Evolutionary conservation across 2,329 filamentous ascomycete genomes (phyloP).

Genomic region (Ophiocordyceps robertsii): DNA sequence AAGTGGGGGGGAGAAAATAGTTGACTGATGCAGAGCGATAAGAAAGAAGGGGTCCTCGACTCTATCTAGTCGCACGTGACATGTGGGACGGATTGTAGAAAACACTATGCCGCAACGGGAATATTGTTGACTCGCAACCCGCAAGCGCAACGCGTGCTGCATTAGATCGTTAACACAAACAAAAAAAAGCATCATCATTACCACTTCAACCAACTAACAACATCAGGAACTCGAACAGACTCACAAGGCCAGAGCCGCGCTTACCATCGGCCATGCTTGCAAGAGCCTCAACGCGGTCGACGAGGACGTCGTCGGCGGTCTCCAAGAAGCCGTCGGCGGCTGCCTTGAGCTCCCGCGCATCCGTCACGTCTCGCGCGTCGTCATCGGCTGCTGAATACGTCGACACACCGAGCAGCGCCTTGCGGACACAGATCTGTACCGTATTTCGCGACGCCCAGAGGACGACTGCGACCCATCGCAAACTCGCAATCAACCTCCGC

Average conservation of each 20-base stretch:
- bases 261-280: slow-evolving; percentile 29
- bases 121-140: slow-evolving; percentile 17
- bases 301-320: slow-evolving; percentile 28
- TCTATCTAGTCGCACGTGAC: slow-evolving; percentile 20
- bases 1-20: slow-evolving; percentile 10
- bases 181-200: slow-evolving; percentile 12
- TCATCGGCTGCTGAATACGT: slow-evolving; percentile 58
- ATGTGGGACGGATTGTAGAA: background rate
- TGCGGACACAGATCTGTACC: slow-evolving; percentile 61
- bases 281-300: slow-evolving; percentile 31
- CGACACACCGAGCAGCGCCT: slow-evolving; percentile 55
- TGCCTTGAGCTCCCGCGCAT: slow-evolving; percentile 22
- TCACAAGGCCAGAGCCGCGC: background rate
- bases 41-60: background rate
- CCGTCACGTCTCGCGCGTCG: slow-evolving; percentile 32
- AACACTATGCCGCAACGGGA: slow-evolving; percentile 15
- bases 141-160: slow-evolving; percentile 9
- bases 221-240: background rate
- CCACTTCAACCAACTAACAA: background rate
- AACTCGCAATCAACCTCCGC: slow-evolving; percentile 72
- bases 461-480: slow-evolving; percentile 80
- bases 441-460: slow-evolving; percentile 75
- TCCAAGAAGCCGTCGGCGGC: slow-evolving; percentile 24
- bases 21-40: slow-evolving; percentile 6
- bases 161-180: slow-evolving; percentile 1